These are phyloP conservation scores for Chrysochromulina tobinii DNA, from an alignment of 78 protist species.

Conservation along the genomic window DNA sequence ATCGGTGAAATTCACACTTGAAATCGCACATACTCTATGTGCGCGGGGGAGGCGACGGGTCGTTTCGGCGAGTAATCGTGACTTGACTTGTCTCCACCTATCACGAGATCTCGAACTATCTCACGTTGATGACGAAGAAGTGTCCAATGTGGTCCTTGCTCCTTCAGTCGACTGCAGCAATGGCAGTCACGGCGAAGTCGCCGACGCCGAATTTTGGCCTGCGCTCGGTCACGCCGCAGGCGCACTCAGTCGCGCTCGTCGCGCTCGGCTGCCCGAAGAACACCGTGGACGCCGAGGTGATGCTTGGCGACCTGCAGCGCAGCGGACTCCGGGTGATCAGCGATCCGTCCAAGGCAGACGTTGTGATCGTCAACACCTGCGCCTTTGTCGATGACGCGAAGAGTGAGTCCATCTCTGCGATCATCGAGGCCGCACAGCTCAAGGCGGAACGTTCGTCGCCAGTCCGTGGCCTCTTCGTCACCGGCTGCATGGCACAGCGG, in stretches of 20 bases:
- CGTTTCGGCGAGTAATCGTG: no score
- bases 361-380: constrained; percentile 33
- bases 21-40: no score
- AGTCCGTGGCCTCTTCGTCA: background rate
- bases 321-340: background rate
- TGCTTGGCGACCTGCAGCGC: constrained; percentile 36
- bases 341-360: background rate
- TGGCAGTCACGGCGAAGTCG: no score
- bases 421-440: constrained; percentile 27
- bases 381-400: constrained; percentile 39
- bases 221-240: background rate
- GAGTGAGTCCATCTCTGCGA: constrained; percentile 14
- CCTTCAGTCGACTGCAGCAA: no score
- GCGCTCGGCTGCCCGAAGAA: constrained; percentile 44
- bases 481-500: constrained; percentile 55
- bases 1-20: no score
- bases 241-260: constrained; percentile 22
- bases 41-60: no score
- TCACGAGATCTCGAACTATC: no score
- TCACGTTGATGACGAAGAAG: no score
- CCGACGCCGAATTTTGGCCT: no score
- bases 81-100: no score
- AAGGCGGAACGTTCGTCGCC: background rate
- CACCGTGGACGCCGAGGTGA: constrained; percentile 40
- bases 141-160: no score